Conservation (phyloP, 495 filamentous ascomycete genomes). For the Parathielavia appendiculata region DNA sequence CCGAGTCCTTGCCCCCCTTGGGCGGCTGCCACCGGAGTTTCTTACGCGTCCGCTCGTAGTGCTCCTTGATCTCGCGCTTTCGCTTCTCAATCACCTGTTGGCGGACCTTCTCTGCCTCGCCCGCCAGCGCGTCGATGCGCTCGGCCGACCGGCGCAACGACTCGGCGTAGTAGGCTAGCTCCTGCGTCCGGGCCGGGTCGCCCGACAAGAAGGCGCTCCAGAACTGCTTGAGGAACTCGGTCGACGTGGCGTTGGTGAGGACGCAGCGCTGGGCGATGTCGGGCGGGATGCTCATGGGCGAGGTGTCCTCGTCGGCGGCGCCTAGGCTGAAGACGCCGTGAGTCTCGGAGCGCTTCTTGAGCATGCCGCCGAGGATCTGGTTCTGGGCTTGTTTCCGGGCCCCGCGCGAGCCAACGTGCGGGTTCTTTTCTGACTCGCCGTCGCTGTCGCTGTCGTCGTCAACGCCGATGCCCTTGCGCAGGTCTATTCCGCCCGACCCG, state of each 20-base stretch:
- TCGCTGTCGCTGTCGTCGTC: conserved; percentile 65
- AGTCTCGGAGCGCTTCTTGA: conserved; percentile 50
- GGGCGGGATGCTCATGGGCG: conserved; percentile 59
- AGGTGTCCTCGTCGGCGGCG: conserved; percentile 35
- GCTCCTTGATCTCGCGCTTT: conserved; percentile 62
- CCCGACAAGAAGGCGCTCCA: conserved; percentile 86
- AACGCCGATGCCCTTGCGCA: conserved; percentile 55
- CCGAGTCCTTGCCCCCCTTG: conserved; percentile 68
- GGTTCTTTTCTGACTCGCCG: conserved; percentile 41
- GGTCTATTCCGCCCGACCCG: conserved; percentile 47
- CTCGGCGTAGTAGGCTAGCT: conserved; percentile 71
- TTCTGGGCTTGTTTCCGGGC: conserved; percentile 50
- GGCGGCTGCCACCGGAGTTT: conserved; percentile 61
- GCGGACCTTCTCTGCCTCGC: conserved; percentile 70
- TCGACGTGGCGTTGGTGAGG: conserved; percentile 85
- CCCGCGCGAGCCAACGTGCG: conserved; percentile 55
- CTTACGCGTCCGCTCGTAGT: conserved; percentile 62
- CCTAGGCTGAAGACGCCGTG: conserved; percentile 33
- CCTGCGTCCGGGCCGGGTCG: conserved; percentile 55
- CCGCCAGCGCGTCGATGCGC: conserved; percentile 76
- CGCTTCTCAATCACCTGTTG: conserved; percentile 56
- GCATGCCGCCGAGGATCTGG: conserved; percentile 50
- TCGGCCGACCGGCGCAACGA: conserved; percentile 68
- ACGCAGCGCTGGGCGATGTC: conserved; percentile 66
- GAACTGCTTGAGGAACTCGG: conserved; percentile 94